Evolutionary conservation across 106 monocot genomes (phyloP).

Genomic region (Gastrodia elata): DNA sequence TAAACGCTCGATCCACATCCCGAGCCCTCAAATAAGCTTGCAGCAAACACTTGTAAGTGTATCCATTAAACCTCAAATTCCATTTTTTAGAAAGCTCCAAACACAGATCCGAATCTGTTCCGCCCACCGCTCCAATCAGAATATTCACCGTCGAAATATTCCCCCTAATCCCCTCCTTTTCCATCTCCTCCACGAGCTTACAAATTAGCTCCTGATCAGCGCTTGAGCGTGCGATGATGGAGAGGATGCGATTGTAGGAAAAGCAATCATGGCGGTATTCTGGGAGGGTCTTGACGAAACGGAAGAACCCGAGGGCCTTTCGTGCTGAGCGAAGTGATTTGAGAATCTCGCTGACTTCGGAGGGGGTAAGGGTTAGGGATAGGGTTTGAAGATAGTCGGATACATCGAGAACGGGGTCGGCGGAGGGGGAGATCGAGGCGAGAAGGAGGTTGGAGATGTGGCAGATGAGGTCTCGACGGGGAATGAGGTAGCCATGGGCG

Average conservation of each 20-base stretch:
- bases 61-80: conserved; percentile 66
- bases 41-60: conserved; percentile 82
- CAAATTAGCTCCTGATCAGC: conserved; percentile 18
- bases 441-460: conserved; percentile 43
- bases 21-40: conserved; percentile 77
- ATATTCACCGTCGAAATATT: conserved; percentile 82
- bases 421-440: conserved; percentile 12
- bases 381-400: conserved; percentile 66
- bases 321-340: conserved; percentile 34
- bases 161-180: conserved; percentile 54
- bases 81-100: conserved; percentile 65
- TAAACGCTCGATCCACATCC: conserved; percentile 46
- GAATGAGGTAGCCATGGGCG: conserved; percentile 49
- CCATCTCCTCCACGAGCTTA: conserved; percentile 60
- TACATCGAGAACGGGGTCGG: conserved; percentile 63
- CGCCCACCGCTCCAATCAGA: conserved; percentile 51
- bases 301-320: conserved; percentile 57
- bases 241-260: conserved; percentile 76
- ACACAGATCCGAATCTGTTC: conserved; percentile 37
- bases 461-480: conserved; percentile 86
- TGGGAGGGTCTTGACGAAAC: conserved; percentile 44
- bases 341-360: conserved; percentile 72
- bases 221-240: conserved; percentile 23
- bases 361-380: conserved; percentile 44
- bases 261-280: conserved; percentile 75